Conservation (phyloP, 495 filamentous ascomycete species). For the Cercophora samala region DNA sequence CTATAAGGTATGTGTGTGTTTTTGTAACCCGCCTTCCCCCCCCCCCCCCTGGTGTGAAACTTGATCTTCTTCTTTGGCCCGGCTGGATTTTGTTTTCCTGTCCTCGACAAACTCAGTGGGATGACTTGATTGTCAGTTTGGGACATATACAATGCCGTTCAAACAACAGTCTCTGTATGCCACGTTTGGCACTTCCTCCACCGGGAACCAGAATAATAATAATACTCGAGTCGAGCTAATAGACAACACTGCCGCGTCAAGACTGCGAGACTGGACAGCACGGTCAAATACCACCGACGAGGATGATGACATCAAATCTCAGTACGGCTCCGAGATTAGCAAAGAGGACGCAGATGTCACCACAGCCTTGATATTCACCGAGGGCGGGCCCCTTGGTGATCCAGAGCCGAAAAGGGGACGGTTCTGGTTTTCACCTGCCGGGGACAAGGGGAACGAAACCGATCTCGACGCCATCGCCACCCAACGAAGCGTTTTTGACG, state of each 20-base stretch:
- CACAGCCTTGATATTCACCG: slow-evolving; percentile 16
- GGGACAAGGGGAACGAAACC: slow-evolving; percentile 14
- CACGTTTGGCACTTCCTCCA: slow-evolving; percentile 20
- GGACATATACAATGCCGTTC: slow-evolving; percentile 14
- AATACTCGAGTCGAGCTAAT: slow-evolving; percentile 13
- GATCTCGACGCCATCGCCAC: slow-evolving; percentile 25
- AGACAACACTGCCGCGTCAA: slow-evolving; percentile 1
- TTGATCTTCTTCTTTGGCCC: not conserved
- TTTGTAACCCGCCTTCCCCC: not conserved
- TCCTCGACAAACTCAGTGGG: not conserved
- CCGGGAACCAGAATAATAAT: not conserved
- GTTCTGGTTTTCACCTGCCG: slow-evolving; percentile 16
- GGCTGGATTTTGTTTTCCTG: not conserved
- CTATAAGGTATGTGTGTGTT: slow-evolving; percentile 1
- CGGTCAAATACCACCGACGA: not conserved
- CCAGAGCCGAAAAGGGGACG: slow-evolving; percentile 16
- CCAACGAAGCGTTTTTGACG: slow-evolving; percentile 40
- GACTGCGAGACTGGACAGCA: slow-evolving; percentile 24
- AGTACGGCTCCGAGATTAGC: slow-evolving; percentile 23
- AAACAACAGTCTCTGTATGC: slow-evolving; percentile 16
- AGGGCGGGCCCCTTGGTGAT: slow-evolving; percentile 13
- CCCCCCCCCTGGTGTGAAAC: not conserved
- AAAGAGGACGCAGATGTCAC: slow-evolving; percentile 27
- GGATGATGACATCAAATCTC: slow-evolving; percentile 15
- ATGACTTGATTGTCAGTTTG: not conserved